Evolutionary conservation across 768 basidiomycete genomes (phyloP).

Genomic region (Serpula lacrymans): DNA sequence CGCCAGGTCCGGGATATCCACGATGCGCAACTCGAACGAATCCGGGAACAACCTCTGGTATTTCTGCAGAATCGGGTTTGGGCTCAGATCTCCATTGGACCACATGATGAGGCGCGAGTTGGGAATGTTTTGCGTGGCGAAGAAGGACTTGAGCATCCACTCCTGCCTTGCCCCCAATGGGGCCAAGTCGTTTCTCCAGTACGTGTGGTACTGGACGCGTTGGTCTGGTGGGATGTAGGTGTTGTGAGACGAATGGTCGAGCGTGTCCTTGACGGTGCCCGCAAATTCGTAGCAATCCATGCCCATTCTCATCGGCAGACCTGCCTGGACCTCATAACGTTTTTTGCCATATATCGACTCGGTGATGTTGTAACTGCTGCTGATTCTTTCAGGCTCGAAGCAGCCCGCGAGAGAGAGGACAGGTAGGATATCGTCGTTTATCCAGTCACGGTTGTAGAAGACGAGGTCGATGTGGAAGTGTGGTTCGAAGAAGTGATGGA

Average conservation of each 20-base stretch:
- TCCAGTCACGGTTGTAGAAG: conserved; percentile 75
- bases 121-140: conserved; percentile 79
- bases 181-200: conserved; percentile 88
- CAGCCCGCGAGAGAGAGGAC: conserved; percentile 69
- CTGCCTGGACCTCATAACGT: conserved; percentile 73
- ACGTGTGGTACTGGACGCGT: conserved; percentile 80
- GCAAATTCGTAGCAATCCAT: conserved; percentile 93
- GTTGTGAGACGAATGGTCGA: conserved; percentile 3
- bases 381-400: conserved; percentile 59
- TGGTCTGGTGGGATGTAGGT: conserved; percentile 33
- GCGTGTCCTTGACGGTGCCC: conserved; percentile 56
- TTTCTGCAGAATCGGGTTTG: conserved; percentile 51
- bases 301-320: conserved; percentile 72
- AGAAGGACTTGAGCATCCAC: conserved; percentile 87
- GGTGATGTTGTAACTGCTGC: conserved; percentile 65
- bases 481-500: conserved; percentile 64
- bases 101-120: conserved; percentile 78
- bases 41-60: conserved; percentile 67
- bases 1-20: conserved; percentile 67
- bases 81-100: conserved; percentile 79
- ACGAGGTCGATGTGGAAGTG: conserved; percentile 73
- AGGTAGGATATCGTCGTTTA: conserved; percentile 64
- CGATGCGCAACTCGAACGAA: conserved; percentile 63
- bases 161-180: conserved; percentile 80
- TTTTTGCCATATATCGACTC: conserved; percentile 60